Base-by-base conservation (phyloP, 805 yeast species). In the Yamadazyma ubonensis region DNA sequence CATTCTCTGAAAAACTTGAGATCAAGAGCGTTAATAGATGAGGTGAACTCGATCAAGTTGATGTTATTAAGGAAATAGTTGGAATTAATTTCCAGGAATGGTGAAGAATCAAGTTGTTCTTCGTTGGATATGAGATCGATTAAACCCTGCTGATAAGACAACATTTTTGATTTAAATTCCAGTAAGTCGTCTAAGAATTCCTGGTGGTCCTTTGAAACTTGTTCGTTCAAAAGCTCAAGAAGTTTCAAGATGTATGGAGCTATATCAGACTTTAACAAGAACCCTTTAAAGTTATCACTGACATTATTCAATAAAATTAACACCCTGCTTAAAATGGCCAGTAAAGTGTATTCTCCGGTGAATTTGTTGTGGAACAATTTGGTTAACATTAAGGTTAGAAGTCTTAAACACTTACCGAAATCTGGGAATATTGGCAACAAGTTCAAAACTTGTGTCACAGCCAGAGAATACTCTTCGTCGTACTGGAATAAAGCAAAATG, bases 11-110 rank as follows among this genome's bases (percentile, higher is more conserved):
- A 79, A 52, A 84, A 86, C 37, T 73, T 73, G 42, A 81, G 64
- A 56, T 86, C 87, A 42, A 89, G 81, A 15, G 69, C 63, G 47
- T 81, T 81, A 29, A 91, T 74, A 49, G 83, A 82, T 9, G 67
- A 57, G 0, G 91, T 85, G 28, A 90, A 61, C 5, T 67, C 66
- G 3, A 74, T 67, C 12, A 79, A 53, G 49, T 79, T 76, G 22
- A 76, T 43, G 23, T 59, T 55, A 21, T 74, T 71, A 44, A 88
- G 52, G 53, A 90, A 86, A 5, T 63, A 55, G 3, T 74, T 72
- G 50, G 73, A 39, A 65, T 49, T 58, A 33, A 51, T 52, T 14
- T 61, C 68, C 21, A 41, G 48, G 20, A 61, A 50, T 4, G 67
- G 67, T 22, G 46, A 49, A n/a, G 21, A 18, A 3, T 38, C 45